Evolutionary conservation across 139 green algal genomes (phyloP).

Genomic region (Ulvella scutata): DNA sequence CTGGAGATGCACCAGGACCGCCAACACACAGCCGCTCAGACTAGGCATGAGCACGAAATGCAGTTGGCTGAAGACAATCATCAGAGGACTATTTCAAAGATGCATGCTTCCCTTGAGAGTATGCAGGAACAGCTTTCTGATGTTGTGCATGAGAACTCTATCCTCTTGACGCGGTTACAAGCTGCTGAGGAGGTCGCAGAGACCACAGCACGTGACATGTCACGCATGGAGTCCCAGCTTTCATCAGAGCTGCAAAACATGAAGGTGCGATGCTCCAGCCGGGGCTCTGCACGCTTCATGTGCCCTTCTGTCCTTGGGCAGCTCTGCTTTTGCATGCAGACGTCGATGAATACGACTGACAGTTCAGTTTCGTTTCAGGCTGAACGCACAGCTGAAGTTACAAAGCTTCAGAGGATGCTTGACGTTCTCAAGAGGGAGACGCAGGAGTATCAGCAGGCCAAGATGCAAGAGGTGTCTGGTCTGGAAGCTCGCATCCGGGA

Average conservation of each 20-base stretch:
- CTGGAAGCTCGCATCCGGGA: neutral
- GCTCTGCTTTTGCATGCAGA: no score
- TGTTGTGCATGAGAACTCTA: neutral
- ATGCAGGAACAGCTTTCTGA: neutral
- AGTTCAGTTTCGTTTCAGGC: no score
- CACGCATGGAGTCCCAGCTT: neutral
- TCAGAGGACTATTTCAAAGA: neutral
- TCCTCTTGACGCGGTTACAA: neutral
- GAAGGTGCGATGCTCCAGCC: no score
- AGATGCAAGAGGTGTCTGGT: neutral
- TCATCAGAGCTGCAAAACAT: neutral
- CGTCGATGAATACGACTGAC: no score
- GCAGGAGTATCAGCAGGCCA: neutral
- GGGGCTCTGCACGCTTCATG: no score
- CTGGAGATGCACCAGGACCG: neutral
- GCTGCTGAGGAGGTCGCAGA: neutral
- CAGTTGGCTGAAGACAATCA: neutral
- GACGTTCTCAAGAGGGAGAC: no score
- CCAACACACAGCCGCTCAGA: neutral
- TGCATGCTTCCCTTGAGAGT: neutral
- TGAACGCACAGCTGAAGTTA: no score
- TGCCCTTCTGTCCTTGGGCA: no score
- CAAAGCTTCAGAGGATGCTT: no score
- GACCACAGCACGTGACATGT: neutral
- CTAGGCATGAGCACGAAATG: neutral